Percentiles rank a stretch among this genome's conserved stretches.
Evolutionary conservation across 73 alveolate genomes (phyloP).

Genomic region (Paramecium sexaurelia): DNA sequence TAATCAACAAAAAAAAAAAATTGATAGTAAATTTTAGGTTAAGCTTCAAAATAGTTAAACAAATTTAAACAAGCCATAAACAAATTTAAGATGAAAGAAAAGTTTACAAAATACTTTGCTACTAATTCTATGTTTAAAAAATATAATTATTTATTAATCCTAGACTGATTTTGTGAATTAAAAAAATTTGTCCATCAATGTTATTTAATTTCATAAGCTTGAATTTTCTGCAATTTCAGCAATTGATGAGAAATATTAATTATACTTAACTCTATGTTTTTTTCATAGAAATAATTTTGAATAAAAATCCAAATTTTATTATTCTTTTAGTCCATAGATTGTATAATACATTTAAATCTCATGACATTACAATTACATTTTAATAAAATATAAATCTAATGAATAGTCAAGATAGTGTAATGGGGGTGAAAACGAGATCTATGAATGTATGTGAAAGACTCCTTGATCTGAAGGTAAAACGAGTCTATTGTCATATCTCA

Average conservation of each 20-base stretch:
- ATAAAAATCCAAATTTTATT: background rate
- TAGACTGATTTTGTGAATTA: background rate
- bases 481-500: conserved; percentile 37
- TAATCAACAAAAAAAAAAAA: background rate
- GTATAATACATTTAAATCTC: background rate
- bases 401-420: background rate
- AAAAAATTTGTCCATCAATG: background rate
- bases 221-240: background rate
- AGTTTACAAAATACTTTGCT: background rate
- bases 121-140: background rate
- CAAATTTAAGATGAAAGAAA: background rate
- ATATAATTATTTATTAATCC: background rate
- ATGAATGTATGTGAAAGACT: background rate
- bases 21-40: background rate
- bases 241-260: no score
- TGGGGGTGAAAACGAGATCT: background rate
- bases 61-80: background rate
- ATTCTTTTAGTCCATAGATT: background rate
- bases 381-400: background rate
- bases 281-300: no score
- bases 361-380: background rate
- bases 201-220: background rate
- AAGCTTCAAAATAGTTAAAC: background rate
- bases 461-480: background rate
- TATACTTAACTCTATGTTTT: no score